phyloP scores from a whole-genome alignment of 2,329 filamentous ascomycete genomes.

The Trichoderma pleuroti region DNA sequence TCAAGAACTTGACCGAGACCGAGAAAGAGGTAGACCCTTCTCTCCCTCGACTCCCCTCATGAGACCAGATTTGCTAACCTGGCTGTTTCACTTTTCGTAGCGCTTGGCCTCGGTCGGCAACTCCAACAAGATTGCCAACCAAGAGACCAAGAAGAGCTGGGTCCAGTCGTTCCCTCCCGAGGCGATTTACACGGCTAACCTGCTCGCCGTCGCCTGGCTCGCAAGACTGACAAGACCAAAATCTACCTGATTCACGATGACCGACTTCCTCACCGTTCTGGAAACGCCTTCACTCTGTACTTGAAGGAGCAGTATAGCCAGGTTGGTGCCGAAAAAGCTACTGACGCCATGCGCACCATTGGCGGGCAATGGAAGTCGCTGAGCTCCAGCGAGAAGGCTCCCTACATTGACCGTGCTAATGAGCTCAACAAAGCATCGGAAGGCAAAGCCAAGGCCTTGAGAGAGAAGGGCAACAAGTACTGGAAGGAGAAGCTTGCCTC shows the following conservation, averaged over 20 bases:
- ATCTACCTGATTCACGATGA: constrained; percentile 41
- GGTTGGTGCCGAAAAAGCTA: constrained; percentile 24
- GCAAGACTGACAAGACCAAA: constrained; percentile 30
- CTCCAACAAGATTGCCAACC: constrained; percentile 42
- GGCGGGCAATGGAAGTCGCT: constrained; percentile 43
- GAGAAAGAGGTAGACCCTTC: constrained; percentile 43
- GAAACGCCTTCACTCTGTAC: constrained; percentile 36
- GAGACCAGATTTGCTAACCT: constrained; percentile 1
- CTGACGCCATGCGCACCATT: constrained; percentile 28
- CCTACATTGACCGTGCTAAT: constrained; percentile 34
- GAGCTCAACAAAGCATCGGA: constrained; percentile 19
- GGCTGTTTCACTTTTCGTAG: constrained; percentile 19
- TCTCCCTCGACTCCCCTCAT: neutral
- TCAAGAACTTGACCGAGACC: constrained; percentile 37
- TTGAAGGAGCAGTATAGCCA: constrained; percentile 37
- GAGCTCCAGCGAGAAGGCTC: constrained; percentile 40
- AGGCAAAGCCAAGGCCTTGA: constrained; percentile 28
- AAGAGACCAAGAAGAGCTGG: constrained; percentile 44
- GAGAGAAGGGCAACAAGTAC: constrained; percentile 27
- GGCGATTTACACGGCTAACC: constrained; percentile 45
- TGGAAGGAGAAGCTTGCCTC: constrained; percentile 20
- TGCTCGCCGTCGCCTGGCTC: constrained; percentile 41
- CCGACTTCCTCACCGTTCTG: constrained; percentile 43
- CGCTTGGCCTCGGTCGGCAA: constrained; percentile 32
- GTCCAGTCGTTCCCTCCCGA: constrained; percentile 40